Evolutionary conservation across 2,329 filamentous ascomycete genomes (phyloP).

Genomic region (Hortaea sp.): DNA sequence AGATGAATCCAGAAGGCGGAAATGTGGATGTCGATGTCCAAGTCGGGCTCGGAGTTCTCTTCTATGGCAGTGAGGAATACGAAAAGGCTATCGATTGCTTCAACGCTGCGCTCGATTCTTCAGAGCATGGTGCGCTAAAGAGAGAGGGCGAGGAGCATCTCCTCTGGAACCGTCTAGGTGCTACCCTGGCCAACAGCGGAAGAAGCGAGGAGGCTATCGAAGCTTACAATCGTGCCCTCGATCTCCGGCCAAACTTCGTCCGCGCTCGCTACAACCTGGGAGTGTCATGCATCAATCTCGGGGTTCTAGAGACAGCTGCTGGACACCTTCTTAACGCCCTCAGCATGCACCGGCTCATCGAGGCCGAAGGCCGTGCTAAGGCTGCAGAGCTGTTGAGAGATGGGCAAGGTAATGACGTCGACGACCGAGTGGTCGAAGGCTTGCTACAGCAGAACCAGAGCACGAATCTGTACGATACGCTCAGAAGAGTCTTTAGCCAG

Average conservation of each 20-base stretch:
- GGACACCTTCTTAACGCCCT: slow-evolving; percentile 85
- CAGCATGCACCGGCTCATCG: slow-evolving; percentile 90
- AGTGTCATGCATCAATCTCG: slow-evolving; percentile 93
- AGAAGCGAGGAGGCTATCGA: slow-evolving; percentile 92
- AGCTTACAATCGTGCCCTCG: slow-evolving; percentile 86
- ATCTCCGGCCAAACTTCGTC: slow-evolving; percentile 89
- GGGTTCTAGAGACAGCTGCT: slow-evolving; percentile 87
- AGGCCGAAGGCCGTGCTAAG: slow-evolving; percentile 71
- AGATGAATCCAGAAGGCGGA: slow-evolving; percentile 80
- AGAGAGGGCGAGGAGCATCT: slow-evolving; percentile 80
- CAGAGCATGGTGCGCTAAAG: slow-evolving; percentile 75
- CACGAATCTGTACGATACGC: slow-evolving; percentile 91
- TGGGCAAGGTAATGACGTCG: slow-evolving; percentile 39
- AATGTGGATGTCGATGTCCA: slow-evolving; percentile 99
- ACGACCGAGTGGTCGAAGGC: slow-evolving; percentile 67
- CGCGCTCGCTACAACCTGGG: slow-evolving; percentile 94
- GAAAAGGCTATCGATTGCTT: slow-evolving; percentile 99
- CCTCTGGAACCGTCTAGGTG: slow-evolving; percentile 93
- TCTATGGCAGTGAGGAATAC: slow-evolving; percentile 96
- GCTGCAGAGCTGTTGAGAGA: slow-evolving; percentile 70
- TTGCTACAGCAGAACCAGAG: slow-evolving; percentile 94
- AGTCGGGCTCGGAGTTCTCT: slow-evolving; percentile 89
- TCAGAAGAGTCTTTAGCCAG: slow-evolving; percentile 88
- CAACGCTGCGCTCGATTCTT: slow-evolving; percentile 75
- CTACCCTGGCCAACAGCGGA: slow-evolving; percentile 89